Evolutionary conservation across 441 rosid genomes (phyloP).

Genomic region (Eugenia klotzschiana): DNA sequence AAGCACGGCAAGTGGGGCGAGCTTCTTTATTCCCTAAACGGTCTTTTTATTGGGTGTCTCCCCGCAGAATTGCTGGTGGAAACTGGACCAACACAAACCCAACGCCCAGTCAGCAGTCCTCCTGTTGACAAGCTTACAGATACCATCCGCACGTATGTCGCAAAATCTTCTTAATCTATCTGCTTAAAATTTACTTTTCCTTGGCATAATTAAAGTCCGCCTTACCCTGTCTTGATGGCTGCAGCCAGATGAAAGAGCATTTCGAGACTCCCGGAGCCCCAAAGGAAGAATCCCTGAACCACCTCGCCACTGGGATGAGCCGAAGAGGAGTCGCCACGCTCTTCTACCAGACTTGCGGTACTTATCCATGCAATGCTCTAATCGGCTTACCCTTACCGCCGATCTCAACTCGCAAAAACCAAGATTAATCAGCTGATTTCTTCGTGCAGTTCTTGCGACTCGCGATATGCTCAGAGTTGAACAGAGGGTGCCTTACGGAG

Average conservation of each 20-base stretch:
- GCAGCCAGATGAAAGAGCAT: constrained; percentile 70
- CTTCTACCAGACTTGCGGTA: constrained; percentile 79
- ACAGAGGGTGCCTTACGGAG: constrained; percentile 53
- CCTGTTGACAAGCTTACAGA: constrained; percentile 54
- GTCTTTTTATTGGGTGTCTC: background rate
- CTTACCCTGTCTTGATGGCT: background rate
- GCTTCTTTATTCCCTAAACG: background rate
- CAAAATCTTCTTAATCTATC: background rate
- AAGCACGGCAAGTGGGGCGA: background rate
- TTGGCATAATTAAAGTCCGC: background rate
- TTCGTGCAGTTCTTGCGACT: constrained; percentile 52
- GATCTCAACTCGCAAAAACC: background rate
- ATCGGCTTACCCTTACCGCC: background rate
- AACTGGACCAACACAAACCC: constrained; percentile 74
- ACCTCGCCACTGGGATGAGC: constrained; percentile 55
- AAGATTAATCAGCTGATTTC: background rate
- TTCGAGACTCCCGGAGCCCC: constrained; percentile 74
- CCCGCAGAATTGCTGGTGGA: constrained; percentile 50
- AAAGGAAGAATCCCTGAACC: constrained; percentile 45
- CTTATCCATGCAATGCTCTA: background rate
- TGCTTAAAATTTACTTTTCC: background rate
- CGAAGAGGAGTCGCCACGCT: constrained; percentile 65
- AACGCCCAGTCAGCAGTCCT: constrained; percentile 19
- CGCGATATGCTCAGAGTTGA: constrained; percentile 42
- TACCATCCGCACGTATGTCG: constrained; percentile 39